These are phyloP conservation scores for Yamadazyma atlantica DNA, from an alignment of 1,139 yeast genomes.

Conservation along the genomic window DNA sequence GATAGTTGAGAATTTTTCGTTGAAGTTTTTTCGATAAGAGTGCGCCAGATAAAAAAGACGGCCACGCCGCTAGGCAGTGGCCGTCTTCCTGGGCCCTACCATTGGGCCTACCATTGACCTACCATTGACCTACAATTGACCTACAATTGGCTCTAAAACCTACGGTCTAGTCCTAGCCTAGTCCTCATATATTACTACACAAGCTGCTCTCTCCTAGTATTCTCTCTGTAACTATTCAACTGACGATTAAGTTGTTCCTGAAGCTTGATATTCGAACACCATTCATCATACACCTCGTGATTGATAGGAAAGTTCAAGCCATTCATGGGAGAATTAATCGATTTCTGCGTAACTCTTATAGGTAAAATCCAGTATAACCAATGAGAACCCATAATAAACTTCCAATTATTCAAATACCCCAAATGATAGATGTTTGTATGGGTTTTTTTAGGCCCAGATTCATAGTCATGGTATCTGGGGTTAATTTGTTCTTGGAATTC, in stretches of 20 bases:
- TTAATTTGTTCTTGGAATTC: conserved; percentile 56
- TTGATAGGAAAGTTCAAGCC: conserved; percentile 57
- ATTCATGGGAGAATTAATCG: conserved; percentile 31
- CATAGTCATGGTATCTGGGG: conserved; percentile 38
- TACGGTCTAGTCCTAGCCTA: background rate
- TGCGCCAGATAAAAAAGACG: too few relatives aligned
- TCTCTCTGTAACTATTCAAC: conserved; percentile 29
- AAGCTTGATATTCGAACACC: conserved; percentile 42
- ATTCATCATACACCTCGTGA: conserved; percentile 37
- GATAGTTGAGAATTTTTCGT: too few relatives aligned
- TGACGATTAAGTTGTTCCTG: conserved; percentile 52
- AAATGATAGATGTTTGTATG: conserved; percentile 74
- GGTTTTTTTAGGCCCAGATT: conserved; percentile 28
- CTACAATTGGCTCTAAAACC: too few relatives aligned
- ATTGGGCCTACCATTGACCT: too few relatives aligned
- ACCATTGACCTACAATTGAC: too few relatives aligned
- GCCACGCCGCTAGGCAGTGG: too few relatives aligned
- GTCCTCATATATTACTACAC: too few relatives aligned
- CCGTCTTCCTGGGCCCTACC: too few relatives aligned
- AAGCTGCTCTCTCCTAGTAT: background rate
- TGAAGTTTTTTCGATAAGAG: too few relatives aligned
- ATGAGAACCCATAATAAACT: conserved; percentile 66
- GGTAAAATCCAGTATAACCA: conserved; percentile 77
- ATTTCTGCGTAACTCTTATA: conserved; percentile 27
- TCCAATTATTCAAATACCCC: conserved; percentile 64